Evolutionary conservation across 345 rosid genomes (phyloP).

Genomic region (Corchorus capsularis): DNA sequence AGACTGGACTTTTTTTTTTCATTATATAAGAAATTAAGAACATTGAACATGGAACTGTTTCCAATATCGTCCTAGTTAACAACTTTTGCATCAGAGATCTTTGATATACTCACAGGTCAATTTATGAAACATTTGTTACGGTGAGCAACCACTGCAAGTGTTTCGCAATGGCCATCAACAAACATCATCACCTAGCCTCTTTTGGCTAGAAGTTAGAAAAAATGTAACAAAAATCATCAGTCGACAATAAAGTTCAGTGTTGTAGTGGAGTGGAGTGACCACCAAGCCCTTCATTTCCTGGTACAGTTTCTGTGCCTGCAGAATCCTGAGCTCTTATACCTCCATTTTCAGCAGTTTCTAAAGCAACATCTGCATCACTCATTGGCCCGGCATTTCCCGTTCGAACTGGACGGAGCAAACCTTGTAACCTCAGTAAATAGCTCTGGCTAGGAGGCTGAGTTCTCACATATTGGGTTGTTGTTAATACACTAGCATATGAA

Average conservation of each 20-base stretch:
- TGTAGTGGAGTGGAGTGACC: background rate
- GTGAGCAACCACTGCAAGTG: background rate
- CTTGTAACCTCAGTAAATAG: conserved; percentile 70
- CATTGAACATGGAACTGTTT: background rate
- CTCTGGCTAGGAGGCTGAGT: conserved; percentile 77
- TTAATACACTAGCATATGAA: conserved; percentile 42
- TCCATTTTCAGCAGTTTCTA: conserved; percentile 48
- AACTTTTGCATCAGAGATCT: background rate
- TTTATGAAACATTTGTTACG: conserved; percentile 10
- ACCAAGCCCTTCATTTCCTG: background rate
- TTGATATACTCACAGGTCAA: background rate
- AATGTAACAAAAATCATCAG: conserved; percentile 21
- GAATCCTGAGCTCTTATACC: conserved; percentile 21
- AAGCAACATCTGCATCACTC: conserved; percentile 27
- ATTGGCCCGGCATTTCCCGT: conserved; percentile 43
- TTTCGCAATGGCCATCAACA: conserved; percentile 4
- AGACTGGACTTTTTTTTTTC: background rate
- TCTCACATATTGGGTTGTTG: conserved; percentile 48
- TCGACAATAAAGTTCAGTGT: conserved; percentile 6
- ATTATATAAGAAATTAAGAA: background rate
- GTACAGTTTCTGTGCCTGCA: background rate
- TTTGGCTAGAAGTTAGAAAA: conserved; percentile 27
- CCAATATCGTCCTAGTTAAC: background rate
- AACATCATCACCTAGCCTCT: conserved; percentile 15
- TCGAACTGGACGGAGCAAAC: conserved; percentile 57